Percentiles rank a stretch among this genome's conserved stretches.
Conservation (phyloP, 805 yeast genomes). For the Kluyveromyces lactis region DNA sequence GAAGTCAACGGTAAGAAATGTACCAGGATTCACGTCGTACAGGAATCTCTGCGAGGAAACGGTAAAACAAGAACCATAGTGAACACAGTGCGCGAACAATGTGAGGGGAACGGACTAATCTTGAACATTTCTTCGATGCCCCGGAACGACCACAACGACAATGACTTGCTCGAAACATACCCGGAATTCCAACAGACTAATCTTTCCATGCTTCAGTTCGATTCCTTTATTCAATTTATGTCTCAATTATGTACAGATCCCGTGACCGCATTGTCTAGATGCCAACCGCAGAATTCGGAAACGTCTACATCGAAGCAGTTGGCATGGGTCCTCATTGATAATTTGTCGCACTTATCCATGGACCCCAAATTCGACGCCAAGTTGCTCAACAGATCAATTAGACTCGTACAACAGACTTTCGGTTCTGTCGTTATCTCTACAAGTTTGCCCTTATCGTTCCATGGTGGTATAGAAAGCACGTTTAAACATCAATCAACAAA, state of each 20-base stretch:
- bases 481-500: constrained; percentile 2
- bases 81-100: constrained; percentile 16
- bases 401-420: constrained; percentile 14
- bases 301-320: constrained; percentile 10
- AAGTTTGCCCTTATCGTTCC: constrained; percentile 22
- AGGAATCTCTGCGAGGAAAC: constrained; percentile 1
- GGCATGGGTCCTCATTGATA: constrained; percentile 27
- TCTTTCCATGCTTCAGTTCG: constrained; percentile 15
- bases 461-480: constrained; percentile 21
- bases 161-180: not conserved
- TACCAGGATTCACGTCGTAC: constrained; percentile 16
- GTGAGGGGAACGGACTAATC: constrained; percentile 4
- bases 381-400: constrained; percentile 13
- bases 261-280: constrained; percentile 16
- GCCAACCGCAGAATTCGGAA: constrained; percentile 9
- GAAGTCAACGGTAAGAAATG: constrained; percentile 1
- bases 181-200: constrained; percentile 1
- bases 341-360: constrained; percentile 18
- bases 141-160: not conserved
- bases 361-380: constrained; percentile 7
- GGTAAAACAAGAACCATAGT: constrained; percentile 13
- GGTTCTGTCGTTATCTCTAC: constrained; percentile 25
- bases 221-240: constrained; percentile 16
- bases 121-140: constrained; percentile 11
- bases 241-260: constrained; percentile 19